phyloP scores from a whole-genome alignment of 2,329 filamentous ascomycete genomes.

The Fusarium sp. region DNA sequence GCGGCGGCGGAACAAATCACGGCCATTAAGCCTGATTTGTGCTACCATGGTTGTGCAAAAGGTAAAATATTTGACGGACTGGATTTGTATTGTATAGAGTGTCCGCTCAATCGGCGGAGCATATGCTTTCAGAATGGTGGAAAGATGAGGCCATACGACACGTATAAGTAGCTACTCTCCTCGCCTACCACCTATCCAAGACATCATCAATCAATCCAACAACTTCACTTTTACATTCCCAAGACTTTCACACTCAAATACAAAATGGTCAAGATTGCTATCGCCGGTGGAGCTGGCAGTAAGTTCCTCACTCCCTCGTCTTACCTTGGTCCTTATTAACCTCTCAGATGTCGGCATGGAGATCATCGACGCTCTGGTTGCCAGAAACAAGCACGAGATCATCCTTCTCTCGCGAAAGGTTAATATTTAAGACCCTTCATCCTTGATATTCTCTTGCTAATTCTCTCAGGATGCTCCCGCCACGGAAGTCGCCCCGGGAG shows the following conservation, averaged over 20 bases:
- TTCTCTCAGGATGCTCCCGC: slow-evolving; percentile 14
- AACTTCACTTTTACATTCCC: background rate
- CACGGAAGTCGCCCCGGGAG: slow-evolving; percentile 5
- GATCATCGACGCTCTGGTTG: slow-evolving; percentile 62
- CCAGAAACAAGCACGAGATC: slow-evolving; percentile 63
- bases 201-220: background rate
- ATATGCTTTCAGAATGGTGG: no score
- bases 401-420: slow-evolving; percentile 62
- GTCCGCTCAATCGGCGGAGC: slow-evolving; percentile 6
- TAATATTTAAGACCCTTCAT: background rate
- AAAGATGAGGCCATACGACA: background rate
- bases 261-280: slow-evolving; percentile 41
- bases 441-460: background rate
- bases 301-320: background rate
- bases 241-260: background rate
- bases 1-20: background rate
- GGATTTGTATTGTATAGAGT: background rate
- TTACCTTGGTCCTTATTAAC: background rate
- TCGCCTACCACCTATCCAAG: background rate
- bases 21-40: background rate
- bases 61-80: background rate
- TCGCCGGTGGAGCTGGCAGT: slow-evolving; percentile 40
- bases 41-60: background rate
- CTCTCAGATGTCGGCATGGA: slow-evolving; percentile 63
- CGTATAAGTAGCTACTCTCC: background rate